Evolutionary conservation across 2,329 filamentous ascomycete species (phyloP).

Genomic region (Pseudogymnoascus sp.): DNA sequence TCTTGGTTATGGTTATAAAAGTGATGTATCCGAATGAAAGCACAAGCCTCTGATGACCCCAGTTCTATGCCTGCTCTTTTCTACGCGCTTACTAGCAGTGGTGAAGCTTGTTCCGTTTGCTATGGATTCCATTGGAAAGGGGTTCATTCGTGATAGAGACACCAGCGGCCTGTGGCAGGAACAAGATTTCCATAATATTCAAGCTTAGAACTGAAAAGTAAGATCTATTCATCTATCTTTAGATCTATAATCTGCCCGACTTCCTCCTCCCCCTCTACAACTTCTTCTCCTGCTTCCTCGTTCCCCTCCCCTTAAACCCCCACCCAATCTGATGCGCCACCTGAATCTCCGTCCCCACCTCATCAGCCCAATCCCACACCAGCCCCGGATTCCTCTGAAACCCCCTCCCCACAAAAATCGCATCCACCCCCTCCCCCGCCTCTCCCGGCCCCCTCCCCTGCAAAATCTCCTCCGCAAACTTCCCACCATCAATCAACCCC

Average conservation of each 20-base stretch:
- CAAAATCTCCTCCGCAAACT: conserved; percentile 40
- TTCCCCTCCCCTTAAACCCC: conserved; percentile 39
- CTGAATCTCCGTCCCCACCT: conserved; percentile 38
- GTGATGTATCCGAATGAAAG: no score
- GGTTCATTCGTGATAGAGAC: no score
- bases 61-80: no score
- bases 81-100: no score
- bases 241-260: neutral
- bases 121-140: no score
- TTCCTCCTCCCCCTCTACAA: neutral
- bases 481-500: conserved; percentile 39
- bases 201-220: no score
- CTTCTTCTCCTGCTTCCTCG: neutral
- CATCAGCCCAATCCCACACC: conserved; percentile 47
- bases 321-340: conserved; percentile 47
- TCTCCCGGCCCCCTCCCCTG: conserved; percentile 28
- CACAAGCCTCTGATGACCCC: no score
- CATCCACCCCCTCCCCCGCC: conserved; percentile 38
- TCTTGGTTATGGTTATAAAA: no score
- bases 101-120: no score
- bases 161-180: no score
- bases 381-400: conserved; percentile 52
- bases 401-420: conserved; percentile 40
- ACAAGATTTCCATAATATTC: no score
- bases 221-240: neutral